Evolutionary conservation across 768 basidiomycete genomes (phyloP).

Genomic region (Rhizopogon sp.): DNA sequence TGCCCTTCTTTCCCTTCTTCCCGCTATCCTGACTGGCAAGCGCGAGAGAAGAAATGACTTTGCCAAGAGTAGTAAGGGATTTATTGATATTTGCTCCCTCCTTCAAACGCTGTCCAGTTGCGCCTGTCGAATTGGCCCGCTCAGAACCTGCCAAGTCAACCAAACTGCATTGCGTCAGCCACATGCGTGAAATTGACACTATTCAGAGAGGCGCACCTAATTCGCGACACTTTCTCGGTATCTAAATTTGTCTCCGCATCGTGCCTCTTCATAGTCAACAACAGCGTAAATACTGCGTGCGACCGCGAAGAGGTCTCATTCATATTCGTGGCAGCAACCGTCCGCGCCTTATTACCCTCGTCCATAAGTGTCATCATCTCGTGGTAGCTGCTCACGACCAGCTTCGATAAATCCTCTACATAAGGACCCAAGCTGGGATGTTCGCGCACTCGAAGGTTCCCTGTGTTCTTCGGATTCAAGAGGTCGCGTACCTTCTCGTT

Average conservation of each 20-base stretch:
- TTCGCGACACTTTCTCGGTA: constrained; percentile 98
- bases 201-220: constrained; percentile 50
- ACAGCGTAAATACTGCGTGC: constrained; percentile 95
- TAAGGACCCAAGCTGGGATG: constrained; percentile 97
- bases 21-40: constrained; percentile 46
- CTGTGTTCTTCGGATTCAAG: constrained; percentile 94
- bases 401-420: constrained; percentile 94
- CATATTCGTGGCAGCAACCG: constrained; percentile 99
- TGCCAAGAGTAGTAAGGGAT: constrained; percentile 94
- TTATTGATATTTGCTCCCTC: constrained; percentile 99
- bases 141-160: constrained; percentile 98
- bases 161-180: constrained; percentile 44
- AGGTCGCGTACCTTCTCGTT: constrained; percentile 98
- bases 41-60: constrained; percentile 92
- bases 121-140: constrained; percentile 95
- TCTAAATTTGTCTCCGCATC: constrained; percentile 83
- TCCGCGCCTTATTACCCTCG: constrained; percentile 97
- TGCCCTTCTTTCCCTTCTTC: constrained; percentile 88
- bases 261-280: constrained; percentile 88
- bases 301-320: constrained; percentile 99
- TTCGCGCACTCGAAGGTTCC: constrained; percentile 94
- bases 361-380: constrained; percentile 99
- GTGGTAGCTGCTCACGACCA: constrained; percentile 85
- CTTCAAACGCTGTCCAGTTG: constrained; percentile 92
- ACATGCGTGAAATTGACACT: too few relatives aligned